These are phyloP conservation scores for Capronia americana DNA, from an alignment of 2,329 filamentous ascomycete genomes.

Conservation along the genomic window DNA sequence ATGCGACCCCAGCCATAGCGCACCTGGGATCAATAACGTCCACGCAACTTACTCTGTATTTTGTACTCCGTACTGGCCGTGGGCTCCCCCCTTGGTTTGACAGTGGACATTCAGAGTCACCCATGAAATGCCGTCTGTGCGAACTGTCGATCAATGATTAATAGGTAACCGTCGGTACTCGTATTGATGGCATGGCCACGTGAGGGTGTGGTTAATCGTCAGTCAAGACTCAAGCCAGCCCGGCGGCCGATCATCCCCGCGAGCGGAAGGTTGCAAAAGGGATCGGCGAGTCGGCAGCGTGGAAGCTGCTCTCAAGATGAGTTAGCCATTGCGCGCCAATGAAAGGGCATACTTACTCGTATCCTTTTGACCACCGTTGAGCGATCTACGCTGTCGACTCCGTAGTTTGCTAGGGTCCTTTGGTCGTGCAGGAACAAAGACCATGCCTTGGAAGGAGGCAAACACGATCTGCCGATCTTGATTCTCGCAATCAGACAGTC, in stretches of 20 bases:
- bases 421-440: no score
- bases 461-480: no score
- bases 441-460: no score
- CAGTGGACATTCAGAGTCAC: neutral
- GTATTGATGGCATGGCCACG: neutral
- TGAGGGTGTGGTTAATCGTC: neutral
- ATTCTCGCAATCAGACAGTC: no score
- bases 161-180: no score
- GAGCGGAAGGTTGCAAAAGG: neutral
- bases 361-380: no score
- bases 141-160: neutral
- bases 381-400: no score
- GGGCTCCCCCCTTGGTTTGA: neutral
- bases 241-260: neutral
- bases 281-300: neutral
- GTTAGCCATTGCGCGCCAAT: neutral
- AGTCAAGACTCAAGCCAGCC: neutral
- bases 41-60: neutral
- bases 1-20: neutral
- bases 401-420: no score
- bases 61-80: neutral
- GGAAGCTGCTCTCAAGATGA: neutral
- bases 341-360: no score
- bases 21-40: neutral
- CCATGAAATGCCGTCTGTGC: neutral